Percentiles rank a stretch among this genome's conserved stretches.
Evolutionary conservation across 805 yeast genomes (phyloP).

Genomic region (Nematodospora valgi): DNA sequence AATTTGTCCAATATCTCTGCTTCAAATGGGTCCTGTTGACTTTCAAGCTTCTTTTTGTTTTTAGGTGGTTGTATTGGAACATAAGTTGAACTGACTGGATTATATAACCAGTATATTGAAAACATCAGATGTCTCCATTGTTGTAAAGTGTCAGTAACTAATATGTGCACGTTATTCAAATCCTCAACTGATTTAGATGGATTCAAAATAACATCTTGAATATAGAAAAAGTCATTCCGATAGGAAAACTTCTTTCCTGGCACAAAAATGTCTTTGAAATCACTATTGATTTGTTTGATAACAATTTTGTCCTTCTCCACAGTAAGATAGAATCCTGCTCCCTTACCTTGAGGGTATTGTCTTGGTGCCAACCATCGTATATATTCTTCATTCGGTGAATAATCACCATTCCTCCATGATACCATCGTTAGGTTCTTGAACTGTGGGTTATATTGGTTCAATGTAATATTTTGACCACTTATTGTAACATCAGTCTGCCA

Average conservation of each 20-base stretch:
- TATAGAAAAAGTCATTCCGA: conserved; percentile 34
- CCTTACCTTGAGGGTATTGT: conserved; percentile 26
- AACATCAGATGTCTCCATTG: conserved; percentile 44
- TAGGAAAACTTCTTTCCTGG: conserved; percentile 35
- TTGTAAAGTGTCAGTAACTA: conserved; percentile 46
- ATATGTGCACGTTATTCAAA: conserved; percentile 42
- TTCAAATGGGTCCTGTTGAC: conserved; percentile 9
- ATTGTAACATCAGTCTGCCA: conserved; percentile 19
- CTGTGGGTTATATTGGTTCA: conserved; percentile 25
- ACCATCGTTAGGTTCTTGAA: conserved; percentile 27
- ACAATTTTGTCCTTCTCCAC: conserved; percentile 12
- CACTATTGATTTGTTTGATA: conserved; percentile 24
- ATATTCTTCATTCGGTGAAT: conserved; percentile 12
- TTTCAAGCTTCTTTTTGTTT: conserved; percentile 7
- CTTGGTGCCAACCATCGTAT: conserved; percentile 26
- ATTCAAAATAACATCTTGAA: conserved; percentile 33
- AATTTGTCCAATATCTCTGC: conserved; percentile 21
- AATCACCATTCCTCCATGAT: conserved; percentile 20
- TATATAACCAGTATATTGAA: conserved; percentile 36
- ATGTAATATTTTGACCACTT: conserved; percentile 27
- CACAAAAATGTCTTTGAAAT: conserved; percentile 25
- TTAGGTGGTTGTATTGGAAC: conserved; percentile 32
- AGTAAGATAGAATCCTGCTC: conserved; percentile 30
- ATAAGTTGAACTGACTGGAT: conserved; percentile 22
- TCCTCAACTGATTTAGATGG: conserved; percentile 43